phyloP scores from a whole-genome alignment of 2,329 filamentous ascomycete species.

The Aspergillus calidoustus region DNA sequence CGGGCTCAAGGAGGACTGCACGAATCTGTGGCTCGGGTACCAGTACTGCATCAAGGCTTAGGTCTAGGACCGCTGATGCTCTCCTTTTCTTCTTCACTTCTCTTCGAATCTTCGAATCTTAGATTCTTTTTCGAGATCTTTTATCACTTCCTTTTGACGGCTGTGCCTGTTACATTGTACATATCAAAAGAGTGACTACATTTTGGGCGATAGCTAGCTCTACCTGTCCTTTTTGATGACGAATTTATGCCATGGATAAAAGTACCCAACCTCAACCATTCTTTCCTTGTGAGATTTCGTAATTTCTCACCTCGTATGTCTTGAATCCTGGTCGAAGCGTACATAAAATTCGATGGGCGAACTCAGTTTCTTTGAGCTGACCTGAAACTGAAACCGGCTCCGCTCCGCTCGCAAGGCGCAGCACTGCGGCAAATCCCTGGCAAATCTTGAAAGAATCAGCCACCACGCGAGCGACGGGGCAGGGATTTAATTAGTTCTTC shows the following conservation, averaged over 20 bases:
- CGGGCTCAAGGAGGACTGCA: constrained; percentile 32
- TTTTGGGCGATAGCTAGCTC: background rate
- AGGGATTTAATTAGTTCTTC: too few relatives aligned
- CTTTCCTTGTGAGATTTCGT: background rate
- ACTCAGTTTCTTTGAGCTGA: background rate
- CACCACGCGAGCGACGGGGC: too few relatives aligned
- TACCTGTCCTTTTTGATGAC: constrained; percentile 4
- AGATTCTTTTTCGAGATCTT: background rate
- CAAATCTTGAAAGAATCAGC: too few relatives aligned
- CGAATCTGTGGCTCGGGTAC: constrained; percentile 38
- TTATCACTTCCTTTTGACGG: constrained; percentile 8
- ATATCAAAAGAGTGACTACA: constrained; percentile 9
- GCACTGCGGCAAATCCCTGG: background rate
- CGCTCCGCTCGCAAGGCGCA: background rate
- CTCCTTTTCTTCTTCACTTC: constrained; percentile 1
- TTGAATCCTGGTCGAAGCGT: too few relatives aligned
- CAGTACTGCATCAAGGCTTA: constrained; percentile 32
- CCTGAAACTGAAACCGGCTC: background rate
- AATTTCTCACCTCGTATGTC: background rate
- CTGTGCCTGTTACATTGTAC: constrained; percentile 8
- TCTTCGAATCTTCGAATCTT: constrained; percentile 3
- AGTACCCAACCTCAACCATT: background rate
- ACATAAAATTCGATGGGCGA: background rate
- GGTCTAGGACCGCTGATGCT: background rate
- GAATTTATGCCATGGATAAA: constrained; percentile 11